These are phyloP conservation scores for Primulina huaijiensis DNA, from an alignment of 257 asterid species.

Conservation along the genomic window DNA sequence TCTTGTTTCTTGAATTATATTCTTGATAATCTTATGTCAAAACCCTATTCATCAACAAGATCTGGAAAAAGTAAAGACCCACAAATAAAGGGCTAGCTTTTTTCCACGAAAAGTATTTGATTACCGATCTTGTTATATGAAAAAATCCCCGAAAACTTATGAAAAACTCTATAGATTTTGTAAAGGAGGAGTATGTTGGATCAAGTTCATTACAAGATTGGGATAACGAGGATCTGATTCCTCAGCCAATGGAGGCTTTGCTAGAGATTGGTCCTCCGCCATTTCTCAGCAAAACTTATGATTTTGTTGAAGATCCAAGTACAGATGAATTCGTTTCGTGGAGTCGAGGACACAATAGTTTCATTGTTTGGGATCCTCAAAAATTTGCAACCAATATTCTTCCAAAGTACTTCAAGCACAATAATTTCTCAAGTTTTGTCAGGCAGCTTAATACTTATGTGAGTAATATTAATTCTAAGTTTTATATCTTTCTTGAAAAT, in stretches of 20 bases:
- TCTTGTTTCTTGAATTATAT: background rate
- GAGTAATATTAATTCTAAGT: conserved; percentile 19
- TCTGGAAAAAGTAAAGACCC: no score
- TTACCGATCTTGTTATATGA: no score
- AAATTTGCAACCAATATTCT: conserved; percentile 40
- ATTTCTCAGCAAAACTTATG: conserved; percentile 48
- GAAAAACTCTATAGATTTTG: background rate
- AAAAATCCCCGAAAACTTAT: no score
- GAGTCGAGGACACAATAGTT: conserved; percentile 51
- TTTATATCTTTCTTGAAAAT: no score
- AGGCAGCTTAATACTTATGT: conserved; percentile 59
- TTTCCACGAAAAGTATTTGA: no score
- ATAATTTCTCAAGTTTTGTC: conserved; percentile 57
- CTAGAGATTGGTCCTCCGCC: conserved; percentile 43
- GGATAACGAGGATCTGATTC: conserved; percentile 1
- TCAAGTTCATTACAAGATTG: background rate
- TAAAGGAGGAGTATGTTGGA: background rate
- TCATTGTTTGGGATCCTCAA: conserved; percentile 50
- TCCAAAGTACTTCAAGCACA: conserved; percentile 57
- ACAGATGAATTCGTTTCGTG: conserved; percentile 42
- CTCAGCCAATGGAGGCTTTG: conserved; percentile 45
- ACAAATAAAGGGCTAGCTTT: no score
- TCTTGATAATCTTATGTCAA: background rate
- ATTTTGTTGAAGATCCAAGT: conserved; percentile 43
- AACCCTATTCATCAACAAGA: background rate